These are phyloP conservation scores for Myxozyma vanderwaltii DNA, from an alignment of 805 yeast species.

Conservation along the genomic window DNA sequence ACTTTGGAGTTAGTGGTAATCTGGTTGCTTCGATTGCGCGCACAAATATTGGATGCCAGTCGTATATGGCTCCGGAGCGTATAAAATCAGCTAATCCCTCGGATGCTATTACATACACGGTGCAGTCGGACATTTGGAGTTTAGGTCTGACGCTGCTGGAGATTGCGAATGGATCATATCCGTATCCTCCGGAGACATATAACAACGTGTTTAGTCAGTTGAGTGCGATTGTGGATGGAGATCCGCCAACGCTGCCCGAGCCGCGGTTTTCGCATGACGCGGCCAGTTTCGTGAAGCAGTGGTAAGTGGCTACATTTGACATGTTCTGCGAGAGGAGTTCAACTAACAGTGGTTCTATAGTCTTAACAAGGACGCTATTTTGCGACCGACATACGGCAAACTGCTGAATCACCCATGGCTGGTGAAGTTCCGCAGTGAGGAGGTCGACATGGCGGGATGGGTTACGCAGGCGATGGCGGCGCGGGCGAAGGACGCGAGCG, in stretches of 20 bases:
- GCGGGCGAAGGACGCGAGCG: not conserved
- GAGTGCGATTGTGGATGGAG: slow-evolving; percentile 95
- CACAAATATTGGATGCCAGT: slow-evolving; percentile 96
- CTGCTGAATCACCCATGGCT: slow-evolving; percentile 87
- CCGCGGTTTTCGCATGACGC: slow-evolving; percentile 72
- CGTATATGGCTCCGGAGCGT: slow-evolving; percentile 98
- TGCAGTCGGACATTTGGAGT: slow-evolving; percentile 95
- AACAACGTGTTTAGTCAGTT: slow-evolving; percentile 88
- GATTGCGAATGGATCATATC: slow-evolving; percentile 86
- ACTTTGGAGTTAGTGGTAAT: slow-evolving; percentile 95
- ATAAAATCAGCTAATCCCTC: slow-evolving; percentile 56
- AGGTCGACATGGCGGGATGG: slow-evolving; percentile 46
- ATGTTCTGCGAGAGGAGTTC: not conserved
- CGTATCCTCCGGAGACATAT: slow-evolving; percentile 94
- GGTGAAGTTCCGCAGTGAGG: slow-evolving; percentile 50
- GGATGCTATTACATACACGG: slow-evolving; percentile 80
- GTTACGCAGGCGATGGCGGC: slow-evolving; percentile 36
- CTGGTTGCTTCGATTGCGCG: slow-evolving; percentile 92
- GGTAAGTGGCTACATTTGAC: slow-evolving; percentile 34
- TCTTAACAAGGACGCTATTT: slow-evolving; percentile 75
- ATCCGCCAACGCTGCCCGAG: slow-evolving; percentile 76
- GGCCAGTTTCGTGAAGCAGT: slow-evolving; percentile 69
- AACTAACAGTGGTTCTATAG: slow-evolving; percentile 3
- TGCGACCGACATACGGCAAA: slow-evolving; percentile 77
- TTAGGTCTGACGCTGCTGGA: slow-evolving; percentile 84